Percentiles rank a stretch among this genome's conserved stretches.
phyloP scores from a whole-genome alignment of 345 rosid genomes.

The Salix caprea region DNA sequence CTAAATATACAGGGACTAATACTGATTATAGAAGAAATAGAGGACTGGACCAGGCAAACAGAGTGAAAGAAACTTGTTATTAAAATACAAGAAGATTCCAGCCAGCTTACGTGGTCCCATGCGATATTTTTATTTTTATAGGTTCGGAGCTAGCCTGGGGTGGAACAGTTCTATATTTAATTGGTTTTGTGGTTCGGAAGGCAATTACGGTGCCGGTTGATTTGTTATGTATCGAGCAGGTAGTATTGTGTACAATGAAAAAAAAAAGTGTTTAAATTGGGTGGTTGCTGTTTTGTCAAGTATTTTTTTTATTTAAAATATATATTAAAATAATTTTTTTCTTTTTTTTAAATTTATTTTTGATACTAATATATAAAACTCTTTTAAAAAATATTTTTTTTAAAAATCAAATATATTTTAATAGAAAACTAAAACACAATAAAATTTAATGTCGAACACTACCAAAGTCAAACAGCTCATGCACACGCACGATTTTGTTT shows the following conservation, averaged over 20 bases:
- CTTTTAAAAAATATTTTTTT: too few species aligned
- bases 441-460: too few species aligned
- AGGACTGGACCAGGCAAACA: background rate
- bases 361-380: too few species aligned
- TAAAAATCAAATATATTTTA: too few species aligned
- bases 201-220: background rate
- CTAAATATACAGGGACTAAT: too few species aligned
- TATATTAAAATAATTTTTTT: background rate
- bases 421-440: too few species aligned
- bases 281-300: too few species aligned
- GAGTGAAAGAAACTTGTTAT: background rate
- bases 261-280: background rate
- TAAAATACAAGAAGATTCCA: background rate
- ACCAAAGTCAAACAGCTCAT: background rate
- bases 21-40: background rate
- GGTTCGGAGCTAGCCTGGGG: background rate
- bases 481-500: background rate
- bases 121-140: background rate
- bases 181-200: background rate
- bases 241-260: background rate
- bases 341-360: too few species aligned
- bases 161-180: background rate
- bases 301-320: too few species aligned
- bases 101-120: background rate
- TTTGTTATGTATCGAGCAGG: conserved; percentile 2